Evolutionary conservation across 2,329 filamentous ascomycete species (phyloP), one percentile per base, ranked within the genome.

Genomic region (Penicillium sp.): DNA sequence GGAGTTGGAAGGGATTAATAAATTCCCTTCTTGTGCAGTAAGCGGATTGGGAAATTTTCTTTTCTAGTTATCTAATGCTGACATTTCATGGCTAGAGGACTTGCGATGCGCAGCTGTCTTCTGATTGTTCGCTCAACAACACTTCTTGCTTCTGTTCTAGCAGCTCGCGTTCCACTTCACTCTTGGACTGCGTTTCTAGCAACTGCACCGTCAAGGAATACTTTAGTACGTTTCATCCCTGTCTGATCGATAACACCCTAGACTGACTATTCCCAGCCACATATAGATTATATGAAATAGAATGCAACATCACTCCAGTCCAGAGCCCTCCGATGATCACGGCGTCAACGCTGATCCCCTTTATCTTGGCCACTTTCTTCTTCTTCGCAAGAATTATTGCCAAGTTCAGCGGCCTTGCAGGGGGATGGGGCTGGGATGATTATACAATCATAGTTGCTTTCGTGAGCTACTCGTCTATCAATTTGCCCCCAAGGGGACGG

Each of bases 361-460:
- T 64, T 10, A 58, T 67, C 19, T 47, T 67, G 31, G 61, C 60
- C 1, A 54, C 60, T 5, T 52, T 65, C 16, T 61, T 67, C 49
- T 67, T 67, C 24, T 6, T 60, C 9, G 27, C 43, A 2, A 60
- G 65, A 49, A 58, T 67, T 1, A 14, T 60, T 16, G 61, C 63
- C 18, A 67, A 66, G 50, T 27, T 37, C 18, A 44, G 31, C 5
- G 58, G 56, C 13, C 62, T 67, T 18, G 63, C 53, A n/a, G 63
- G 61, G 4, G 63, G 60, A 18, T 67, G 63, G 63, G 63, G 65
- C 33, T 56, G 41, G 50, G 63, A 67, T 54, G 61, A 67, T 44
- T 66, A 61, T 40, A 66, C 63, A 11, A 63, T 67, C 16, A 65
- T 67, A 6, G 53, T 59, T 27, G 54, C 63, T 51, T 67, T 56